Percentiles rank a stretch among this genome's conserved stretches.
phyloP scores from a whole-genome alignment of 306 rosid species.

The Rosa chinensis region DNA sequence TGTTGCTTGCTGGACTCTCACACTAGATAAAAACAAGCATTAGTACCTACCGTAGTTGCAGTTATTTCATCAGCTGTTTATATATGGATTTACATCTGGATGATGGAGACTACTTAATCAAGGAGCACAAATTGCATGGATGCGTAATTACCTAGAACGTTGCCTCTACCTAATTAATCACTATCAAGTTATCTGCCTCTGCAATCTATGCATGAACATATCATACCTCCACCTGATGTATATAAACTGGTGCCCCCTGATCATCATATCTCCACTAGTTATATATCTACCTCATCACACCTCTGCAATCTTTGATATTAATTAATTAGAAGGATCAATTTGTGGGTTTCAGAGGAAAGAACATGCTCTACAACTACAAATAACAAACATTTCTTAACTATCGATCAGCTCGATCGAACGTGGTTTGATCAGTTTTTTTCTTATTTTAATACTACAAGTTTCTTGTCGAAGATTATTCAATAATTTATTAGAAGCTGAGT shows the following conservation, averaged over 20 bases:
- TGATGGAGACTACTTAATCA: not conserved
- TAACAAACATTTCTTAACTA: not conserved
- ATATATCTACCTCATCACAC: too few species aligned
- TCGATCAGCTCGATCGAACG: not conserved
- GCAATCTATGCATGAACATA: not conserved
- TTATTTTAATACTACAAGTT: not conserved
- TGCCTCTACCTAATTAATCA: not conserved
- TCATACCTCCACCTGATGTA: too few species aligned
- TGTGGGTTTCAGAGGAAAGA: not conserved
- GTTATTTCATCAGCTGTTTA: too few species aligned
- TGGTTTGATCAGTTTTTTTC: not conserved
- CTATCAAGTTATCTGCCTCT: not conserved
- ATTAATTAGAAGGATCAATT: too few species aligned
- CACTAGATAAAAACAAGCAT: not conserved
- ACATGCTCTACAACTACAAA: not conserved
- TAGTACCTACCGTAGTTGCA: not conserved
- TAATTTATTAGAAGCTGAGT: not conserved
- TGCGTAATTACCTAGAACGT: not conserved
- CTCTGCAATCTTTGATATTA: too few species aligned
- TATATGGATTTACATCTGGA: not conserved
- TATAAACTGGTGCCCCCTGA: too few species aligned
- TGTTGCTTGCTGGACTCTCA: not conserved
- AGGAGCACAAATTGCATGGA: not conserved
- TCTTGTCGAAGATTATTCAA: not conserved
- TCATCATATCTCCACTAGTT: too few species aligned